A percentile compares a stretch with the other conserved stretches of the same genome.
Evolutionary conservation across 345 rosid species (phyloP).

Genomic region (Psidium guajava): DNA sequence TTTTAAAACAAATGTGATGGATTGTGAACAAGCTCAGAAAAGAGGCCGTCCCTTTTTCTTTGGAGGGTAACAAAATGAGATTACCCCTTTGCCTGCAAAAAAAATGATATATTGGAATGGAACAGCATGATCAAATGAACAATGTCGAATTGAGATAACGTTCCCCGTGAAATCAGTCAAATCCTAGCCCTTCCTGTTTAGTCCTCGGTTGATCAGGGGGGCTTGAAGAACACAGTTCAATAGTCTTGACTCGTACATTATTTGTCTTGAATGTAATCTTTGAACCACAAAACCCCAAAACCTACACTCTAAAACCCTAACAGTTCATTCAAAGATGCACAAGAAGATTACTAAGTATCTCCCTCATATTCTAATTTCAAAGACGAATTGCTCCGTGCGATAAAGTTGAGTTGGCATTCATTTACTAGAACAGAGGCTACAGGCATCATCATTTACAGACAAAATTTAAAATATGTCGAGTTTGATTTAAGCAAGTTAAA

Average conservation of each 20-base stretch:
- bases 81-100: background rate
- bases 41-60: background rate
- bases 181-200: slow-evolving; percentile 18
- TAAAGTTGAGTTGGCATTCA: background rate
- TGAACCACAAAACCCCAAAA: background rate
- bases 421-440: background rate
- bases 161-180: background rate
- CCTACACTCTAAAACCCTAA: background rate
- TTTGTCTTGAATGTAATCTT: background rate
- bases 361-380: background rate
- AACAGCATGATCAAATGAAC: background rate
- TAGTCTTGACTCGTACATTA: background rate
- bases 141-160: background rate
- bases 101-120: background rate
- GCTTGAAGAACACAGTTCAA: slow-evolving; percentile 17
- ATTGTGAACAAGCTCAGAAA: background rate
- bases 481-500: background rate
- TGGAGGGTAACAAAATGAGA: background rate
- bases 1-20: background rate
- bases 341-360: background rate
- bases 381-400: background rate
- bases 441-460: background rate
- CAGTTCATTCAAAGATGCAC: background rate
- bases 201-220: slow-evolving; percentile 20
- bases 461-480: background rate